These are phyloP conservation scores for Metschnikowia lochheadii DNA, from an alignment of 805 yeast species.

Conservation along the genomic window DNA sequence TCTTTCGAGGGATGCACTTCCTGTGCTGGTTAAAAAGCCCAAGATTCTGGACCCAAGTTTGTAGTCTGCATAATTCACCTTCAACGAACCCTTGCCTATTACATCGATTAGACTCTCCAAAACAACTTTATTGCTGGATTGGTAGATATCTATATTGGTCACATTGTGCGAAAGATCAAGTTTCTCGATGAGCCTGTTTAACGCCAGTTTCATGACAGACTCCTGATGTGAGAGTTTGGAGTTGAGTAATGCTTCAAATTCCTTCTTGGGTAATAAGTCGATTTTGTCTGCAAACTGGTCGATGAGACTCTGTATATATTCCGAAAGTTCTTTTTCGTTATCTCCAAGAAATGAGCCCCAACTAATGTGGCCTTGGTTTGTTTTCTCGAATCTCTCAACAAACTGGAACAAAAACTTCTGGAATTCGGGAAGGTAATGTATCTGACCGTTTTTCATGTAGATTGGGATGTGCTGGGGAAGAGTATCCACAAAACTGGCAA, in stretches of 20 bases:
- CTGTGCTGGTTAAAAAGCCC: slow-evolving; percentile 36
- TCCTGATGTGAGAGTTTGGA: slow-evolving; percentile 23
- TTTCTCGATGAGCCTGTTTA: slow-evolving; percentile 26
- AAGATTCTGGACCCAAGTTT: slow-evolving; percentile 35
- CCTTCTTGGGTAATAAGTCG: slow-evolving; percentile 17
- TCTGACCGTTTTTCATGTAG: slow-evolving; percentile 27
- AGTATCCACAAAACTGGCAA: slow-evolving; percentile 17
- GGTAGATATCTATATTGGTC: slow-evolving; percentile 4
- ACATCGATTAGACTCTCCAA: slow-evolving; percentile 29
- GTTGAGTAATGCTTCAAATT: slow-evolving; percentile 22
- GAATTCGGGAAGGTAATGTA: slow-evolving; percentile 39
- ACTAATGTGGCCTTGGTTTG: slow-evolving; percentile 4
- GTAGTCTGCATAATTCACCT: slow-evolving; percentile 39
- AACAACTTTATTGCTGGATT: slow-evolving; percentile 22
- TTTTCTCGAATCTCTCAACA: slow-evolving; percentile 23
- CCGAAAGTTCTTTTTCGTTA: slow-evolving; percentile 19
- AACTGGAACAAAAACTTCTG: slow-evolving; percentile 32
- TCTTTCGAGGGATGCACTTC: slow-evolving; percentile 5
- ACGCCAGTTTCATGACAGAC: slow-evolving; percentile 19
- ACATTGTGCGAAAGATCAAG: slow-evolving; percentile 15
- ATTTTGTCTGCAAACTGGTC: slow-evolving; percentile 7
- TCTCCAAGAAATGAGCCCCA: slow-evolving; percentile 26
- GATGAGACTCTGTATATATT: slow-evolving; percentile 14
- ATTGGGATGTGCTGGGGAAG: slow-evolving; percentile 34
- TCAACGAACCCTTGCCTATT: slow-evolving; percentile 31